Conservation (phyloP, 1,284 basidiomycete species). For the Coriolopsis trogii region DNA sequence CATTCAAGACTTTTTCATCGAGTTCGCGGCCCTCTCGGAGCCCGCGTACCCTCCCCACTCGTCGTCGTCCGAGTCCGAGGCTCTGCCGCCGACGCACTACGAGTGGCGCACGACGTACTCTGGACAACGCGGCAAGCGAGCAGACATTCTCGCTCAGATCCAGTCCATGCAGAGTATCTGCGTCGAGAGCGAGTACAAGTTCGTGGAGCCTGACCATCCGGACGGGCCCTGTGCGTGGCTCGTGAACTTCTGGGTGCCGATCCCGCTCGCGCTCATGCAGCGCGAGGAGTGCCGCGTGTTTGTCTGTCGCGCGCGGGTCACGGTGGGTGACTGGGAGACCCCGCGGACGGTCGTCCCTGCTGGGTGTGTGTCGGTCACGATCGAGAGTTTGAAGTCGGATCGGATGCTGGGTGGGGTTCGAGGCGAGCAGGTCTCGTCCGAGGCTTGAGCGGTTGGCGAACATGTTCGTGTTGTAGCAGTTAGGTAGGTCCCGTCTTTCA, state of each 20-base stretch:
- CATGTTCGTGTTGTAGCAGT: too few species aligned
- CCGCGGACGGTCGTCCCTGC: slow-evolving; percentile 8
- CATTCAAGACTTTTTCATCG: slow-evolving; percentile 18
- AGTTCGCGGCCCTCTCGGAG: slow-evolving; percentile 16
- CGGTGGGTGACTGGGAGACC: slow-evolving; percentile 15
- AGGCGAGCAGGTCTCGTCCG: too few species aligned
- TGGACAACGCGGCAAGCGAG: not conserved
- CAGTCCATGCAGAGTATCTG: slow-evolving; percentile 14
- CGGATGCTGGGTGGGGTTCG: slow-evolving; percentile 5
- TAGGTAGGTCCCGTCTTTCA: too few species aligned
- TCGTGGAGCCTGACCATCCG: slow-evolving; percentile 2
- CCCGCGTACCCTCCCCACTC: slow-evolving; percentile 6
- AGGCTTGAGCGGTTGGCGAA: too few species aligned
- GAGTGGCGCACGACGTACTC: slow-evolving; percentile 12
- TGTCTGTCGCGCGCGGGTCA: slow-evolving; percentile 16
- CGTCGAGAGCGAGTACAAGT: slow-evolving; percentile 13
- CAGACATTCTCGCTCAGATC: not conserved
- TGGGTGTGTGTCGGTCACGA: slow-evolving; percentile 10
- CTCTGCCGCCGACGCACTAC: not conserved
- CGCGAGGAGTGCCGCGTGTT: slow-evolving; percentile 19
- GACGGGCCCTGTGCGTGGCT: slow-evolving; percentile 18
- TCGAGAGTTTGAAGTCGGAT: slow-evolving; percentile 13
- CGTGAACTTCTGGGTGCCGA: slow-evolving; percentile 26
- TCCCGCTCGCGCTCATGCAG: slow-evolving; percentile 20
- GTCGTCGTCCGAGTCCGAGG: not conserved